A percentile compares a stretch with the other conserved stretches of the same genome.
phyloP scores from a whole-genome alignment of 2,329 filamentous ascomycete species.

The Ophiostoma montium region DNA sequence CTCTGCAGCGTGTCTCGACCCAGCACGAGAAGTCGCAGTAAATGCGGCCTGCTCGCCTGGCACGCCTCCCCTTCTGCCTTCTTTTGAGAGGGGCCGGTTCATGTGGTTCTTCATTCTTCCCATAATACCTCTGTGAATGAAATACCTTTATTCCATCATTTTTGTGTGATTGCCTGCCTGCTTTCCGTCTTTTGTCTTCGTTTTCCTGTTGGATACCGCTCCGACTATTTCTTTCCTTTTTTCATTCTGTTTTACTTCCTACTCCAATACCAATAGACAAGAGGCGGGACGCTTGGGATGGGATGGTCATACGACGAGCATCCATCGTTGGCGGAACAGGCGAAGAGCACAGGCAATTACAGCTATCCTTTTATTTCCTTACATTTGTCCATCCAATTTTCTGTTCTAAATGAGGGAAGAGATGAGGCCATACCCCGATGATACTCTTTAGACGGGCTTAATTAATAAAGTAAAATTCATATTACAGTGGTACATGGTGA shows the following conservation, averaged over 20 bases:
- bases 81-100: slow-evolving; percentile 11
- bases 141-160: not conserved
- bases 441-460: slow-evolving; percentile 1
- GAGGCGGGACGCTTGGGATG: not conserved
- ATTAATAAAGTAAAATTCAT: slow-evolving; percentile 4
- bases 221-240: not conserved
- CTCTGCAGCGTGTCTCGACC: slow-evolving; percentile 76
- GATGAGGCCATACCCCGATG: slow-evolving; percentile 14
- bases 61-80: not conserved
- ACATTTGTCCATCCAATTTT: slow-evolving; percentile 22
- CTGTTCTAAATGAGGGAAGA: slow-evolving; percentile 15
- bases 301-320: not conserved
- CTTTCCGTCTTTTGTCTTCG: not conserved
- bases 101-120: slow-evolving; percentile 1
- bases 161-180: not conserved
- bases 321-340: not conserved
- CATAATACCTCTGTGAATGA: not conserved
- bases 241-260: not conserved
- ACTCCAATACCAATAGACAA: not conserved
- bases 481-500: not conserved
- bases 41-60: slow-evolving; percentile 10
- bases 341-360: not conserved
- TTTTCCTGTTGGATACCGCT: not conserved
- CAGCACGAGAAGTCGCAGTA: slow-evolving; percentile 83
- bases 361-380: not conserved